Conservation (phyloP, 805 yeast genomes). For the Ogataea kodamae region DNA sequence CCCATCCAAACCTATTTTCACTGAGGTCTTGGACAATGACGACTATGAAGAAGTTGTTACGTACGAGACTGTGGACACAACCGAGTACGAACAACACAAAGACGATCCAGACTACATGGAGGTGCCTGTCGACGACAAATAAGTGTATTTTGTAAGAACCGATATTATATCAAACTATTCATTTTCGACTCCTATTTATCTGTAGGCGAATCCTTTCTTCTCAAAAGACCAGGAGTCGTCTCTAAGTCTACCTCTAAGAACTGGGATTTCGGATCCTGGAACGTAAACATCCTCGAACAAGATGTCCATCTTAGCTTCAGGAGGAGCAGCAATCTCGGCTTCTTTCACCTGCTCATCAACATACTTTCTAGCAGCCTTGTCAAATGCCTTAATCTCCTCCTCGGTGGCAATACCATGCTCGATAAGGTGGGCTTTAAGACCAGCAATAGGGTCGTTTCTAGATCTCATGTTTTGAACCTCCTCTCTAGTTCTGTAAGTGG, state of each 20-base stretch:
- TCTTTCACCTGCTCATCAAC: conserved; percentile 92
- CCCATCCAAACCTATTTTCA: conserved; percentile 29
- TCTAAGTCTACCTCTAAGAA: conserved; percentile 93
- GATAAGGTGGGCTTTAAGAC: conserved; percentile 81
- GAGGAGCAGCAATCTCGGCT: conserved; percentile 93
- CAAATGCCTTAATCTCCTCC: conserved; percentile 90
- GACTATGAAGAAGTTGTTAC: conserved; percentile 35
- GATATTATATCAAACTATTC: conserved; percentile 7
- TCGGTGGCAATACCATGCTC: conserved; percentile 86
- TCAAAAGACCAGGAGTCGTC: conserved; percentile 79
- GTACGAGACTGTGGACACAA: conserved; percentile 49
- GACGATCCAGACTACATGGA: conserved; percentile 49
- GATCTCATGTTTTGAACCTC: conserved; percentile 99
- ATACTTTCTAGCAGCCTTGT: conserved; percentile 92
- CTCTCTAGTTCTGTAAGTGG: conserved; percentile 99
- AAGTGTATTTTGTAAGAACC: conserved; percentile 10
- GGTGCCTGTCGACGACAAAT: conserved; percentile 24
- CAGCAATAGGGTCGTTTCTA: conserved; percentile 95
- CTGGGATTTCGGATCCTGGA: conserved; percentile 89
- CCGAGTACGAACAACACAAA: conserved; percentile 43
- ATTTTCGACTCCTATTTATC: conserved; percentile 21
- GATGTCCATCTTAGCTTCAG: conserved; percentile 92
- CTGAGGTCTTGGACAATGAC: conserved; percentile 28
- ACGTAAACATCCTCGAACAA: conserved; percentile 96
- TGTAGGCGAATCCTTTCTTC: conserved; percentile 39